Base-by-base conservation (phyloP, 1,139 yeast species). In the Diutina rugosa region DNA sequence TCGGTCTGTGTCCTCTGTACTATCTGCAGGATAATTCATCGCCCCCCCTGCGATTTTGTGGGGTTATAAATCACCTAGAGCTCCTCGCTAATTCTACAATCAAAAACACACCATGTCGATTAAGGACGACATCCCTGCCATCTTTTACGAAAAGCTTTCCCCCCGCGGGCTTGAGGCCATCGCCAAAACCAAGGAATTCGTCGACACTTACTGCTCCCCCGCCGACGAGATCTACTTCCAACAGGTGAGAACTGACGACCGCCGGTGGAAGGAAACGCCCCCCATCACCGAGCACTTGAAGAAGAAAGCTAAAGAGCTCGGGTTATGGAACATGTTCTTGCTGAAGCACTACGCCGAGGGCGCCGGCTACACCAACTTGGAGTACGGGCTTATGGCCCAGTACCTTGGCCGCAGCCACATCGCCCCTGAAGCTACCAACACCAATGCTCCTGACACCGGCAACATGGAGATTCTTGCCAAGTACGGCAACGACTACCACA, bases 371-470 rank as follows among this genome's bases (percentile, higher is more conserved):
- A 74, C 87, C 57, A 84, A 84, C 65, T 70, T 84, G 63, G 90
- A 84, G 64, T 84, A 84, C 64, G 89, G 86, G 0, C 69, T 84
- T 58, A 83, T 84, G 89, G 87, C 87, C 1, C 82, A 80, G 63
- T 82, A 82, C 63, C 73, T 84, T 67, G 90, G 90, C 28, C 72
- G 82, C 57, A 74, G 82, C 1, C 70, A 72, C 57, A 66, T 76
- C 56, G 87, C 82, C 1, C 84, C 88, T 2, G 87, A 81, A 64
- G 85, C 81, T 32, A 81, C 85, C 60, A 84, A 84, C 65, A 80
- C 84, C 32, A 70, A 69, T 57, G 89, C 89, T 7, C 90, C 90
- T 16, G 90, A 84, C 63, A 84, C 89, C n/a, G 90, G 90, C 7
- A 84, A 85, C 64, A 84, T 84, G 87, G 90, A 84, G 65, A 73